Conservation (phyloP, 306 rosid genomes). For the Lablab purpureus region DNA sequence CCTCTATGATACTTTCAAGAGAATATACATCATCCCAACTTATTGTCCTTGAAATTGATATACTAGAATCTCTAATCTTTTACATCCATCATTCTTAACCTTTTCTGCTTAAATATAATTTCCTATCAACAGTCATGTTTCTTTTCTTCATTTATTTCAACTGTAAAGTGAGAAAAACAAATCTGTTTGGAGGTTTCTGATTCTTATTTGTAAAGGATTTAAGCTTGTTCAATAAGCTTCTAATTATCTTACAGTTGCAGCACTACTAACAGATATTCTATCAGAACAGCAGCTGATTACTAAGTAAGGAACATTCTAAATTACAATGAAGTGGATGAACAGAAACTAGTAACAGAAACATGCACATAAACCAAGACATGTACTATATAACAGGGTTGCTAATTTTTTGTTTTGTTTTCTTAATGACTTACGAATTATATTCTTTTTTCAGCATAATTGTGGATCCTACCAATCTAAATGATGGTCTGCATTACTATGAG, state of each 20-base stretch:
- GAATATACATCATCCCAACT: slow-evolving; percentile 2
- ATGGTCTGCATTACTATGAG: slow-evolving; percentile 93
- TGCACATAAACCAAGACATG: not conserved
- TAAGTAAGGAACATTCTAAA: not conserved
- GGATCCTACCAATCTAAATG: slow-evolving; percentile 79
- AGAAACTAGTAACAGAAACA: not conserved
- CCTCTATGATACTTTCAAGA: slow-evolving; percentile 5
- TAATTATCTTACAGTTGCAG: too few relatives aligned
- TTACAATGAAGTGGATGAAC: not conserved
- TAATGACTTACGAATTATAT: slow-evolving; percentile 37
- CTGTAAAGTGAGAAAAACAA: too few relatives aligned
- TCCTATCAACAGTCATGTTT: too few relatives aligned
- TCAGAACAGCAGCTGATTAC: not conserved
- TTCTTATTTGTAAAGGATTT: too few relatives aligned
- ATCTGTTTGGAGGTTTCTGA: too few relatives aligned
- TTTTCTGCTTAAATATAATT: slow-evolving; percentile 20
- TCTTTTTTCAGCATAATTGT: slow-evolving; percentile 76
- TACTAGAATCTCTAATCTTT: slow-evolving; percentile 30
- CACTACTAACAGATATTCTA: not conserved
- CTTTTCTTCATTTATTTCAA: too few relatives aligned
- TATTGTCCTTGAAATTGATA: slow-evolving; percentile 28
- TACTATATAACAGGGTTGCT: slow-evolving; percentile 14
- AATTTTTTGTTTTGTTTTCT: slow-evolving; percentile 31
- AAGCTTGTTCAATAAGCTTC: too few relatives aligned
- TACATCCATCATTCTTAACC: slow-evolving; percentile 5